Evolutionary conservation across 805 yeast genomes (phyloP), one percentile per base, ranked within the genome.

Genomic region (Kluyveromyces wickerhamii): DNA sequence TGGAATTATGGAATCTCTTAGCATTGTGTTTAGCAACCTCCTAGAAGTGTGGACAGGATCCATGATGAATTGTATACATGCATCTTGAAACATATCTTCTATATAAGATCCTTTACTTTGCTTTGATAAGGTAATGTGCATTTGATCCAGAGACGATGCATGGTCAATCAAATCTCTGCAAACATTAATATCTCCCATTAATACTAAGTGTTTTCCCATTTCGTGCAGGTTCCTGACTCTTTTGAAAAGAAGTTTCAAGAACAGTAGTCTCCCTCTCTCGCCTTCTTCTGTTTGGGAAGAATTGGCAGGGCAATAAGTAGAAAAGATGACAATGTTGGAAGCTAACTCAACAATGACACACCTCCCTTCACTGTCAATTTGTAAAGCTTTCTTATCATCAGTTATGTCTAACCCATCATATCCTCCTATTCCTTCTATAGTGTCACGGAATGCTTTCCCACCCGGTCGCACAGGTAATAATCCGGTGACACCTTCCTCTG

Each of bases 401-500:
- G 75, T 45, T 12, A 42, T 18, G 12, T 49, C 54, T 4, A 52
- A 36, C 4, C 47, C 36, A n/a, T 51, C 76, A 48, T 86, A 87
- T 0, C 92, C 94, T 16, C 96, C 95, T 26, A 86, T 82, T 5
- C 70, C 51, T 11, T 47, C 14, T 5, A 15, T 21, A 4, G 39
- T 27, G 11, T 48, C 57, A 30, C 48, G 48, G 35, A 52, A 55
- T 17, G 43, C 30, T 31, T 45, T 41, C 12, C 37, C 27, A 6
- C 28, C 12, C 32, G 41, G 40, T 1, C 57, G 45, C 8, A 44
- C 46, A 32, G 47, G 55, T 16, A 65, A 32, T 2, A 62, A 59
- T 0, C 97, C 98, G 0, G 96, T 81, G 6, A 92, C 63, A 0
- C 98, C 98, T 56, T 89, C 95, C 52, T 92, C 97, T 0, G 88